phyloP scores from a whole-genome alignment of 2,329 filamentous ascomycete species.

The Ophiocordyceps camponoti-leonardi region DNA sequence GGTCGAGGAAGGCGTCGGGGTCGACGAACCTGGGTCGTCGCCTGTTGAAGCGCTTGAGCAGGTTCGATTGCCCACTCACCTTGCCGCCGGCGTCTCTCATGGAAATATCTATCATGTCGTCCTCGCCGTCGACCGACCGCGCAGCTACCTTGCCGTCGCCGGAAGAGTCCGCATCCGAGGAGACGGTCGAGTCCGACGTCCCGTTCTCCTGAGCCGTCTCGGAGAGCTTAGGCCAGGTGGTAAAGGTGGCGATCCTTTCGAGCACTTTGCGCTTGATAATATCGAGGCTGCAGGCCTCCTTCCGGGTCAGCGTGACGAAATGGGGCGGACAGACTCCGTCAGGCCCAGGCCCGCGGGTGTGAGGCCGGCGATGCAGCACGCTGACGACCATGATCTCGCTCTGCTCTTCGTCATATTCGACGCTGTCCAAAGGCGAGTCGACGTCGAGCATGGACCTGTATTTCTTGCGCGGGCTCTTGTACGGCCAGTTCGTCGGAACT shows the following conservation, averaged over 20 bases:
- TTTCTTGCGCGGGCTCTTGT: conserved; percentile 27
- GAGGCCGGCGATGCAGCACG: conserved; percentile 42
- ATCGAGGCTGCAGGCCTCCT: conserved; percentile 53
- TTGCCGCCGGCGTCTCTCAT: conserved; percentile 47
- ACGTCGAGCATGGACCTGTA: conserved; percentile 33
- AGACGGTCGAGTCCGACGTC: conserved; percentile 34
- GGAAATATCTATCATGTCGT: conserved; percentile 77
- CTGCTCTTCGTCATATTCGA: conserved; percentile 41
- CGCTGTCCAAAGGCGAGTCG: conserved; percentile 21
- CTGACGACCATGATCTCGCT: conserved; percentile 55
- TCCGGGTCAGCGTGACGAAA: conserved; percentile 58
- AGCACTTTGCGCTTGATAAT: conserved; percentile 66
- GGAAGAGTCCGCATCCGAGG: conserved; percentile 47
- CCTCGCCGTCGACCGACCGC: conserved; percentile 71
- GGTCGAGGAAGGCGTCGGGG: conserved; percentile 39
- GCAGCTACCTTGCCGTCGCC: conserved; percentile 56
- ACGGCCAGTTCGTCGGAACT: conserved; percentile 61
- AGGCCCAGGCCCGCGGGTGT: conserved; percentile 12
- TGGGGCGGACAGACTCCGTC: conserved; percentile 31
- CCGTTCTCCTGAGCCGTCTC: conserved; percentile 25
- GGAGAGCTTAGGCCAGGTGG: conserved; percentile 48
- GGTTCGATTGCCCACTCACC: conserved; percentile 15
- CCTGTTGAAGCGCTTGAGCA: conserved; percentile 29
- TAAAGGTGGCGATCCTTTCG: conserved; percentile 57
- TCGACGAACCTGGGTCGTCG: conserved; percentile 35